These are phyloP conservation scores for Globisporangium paroecandrum DNA, from an alignment of 352 stramenopile species.

Conservation along the genomic window DNA sequence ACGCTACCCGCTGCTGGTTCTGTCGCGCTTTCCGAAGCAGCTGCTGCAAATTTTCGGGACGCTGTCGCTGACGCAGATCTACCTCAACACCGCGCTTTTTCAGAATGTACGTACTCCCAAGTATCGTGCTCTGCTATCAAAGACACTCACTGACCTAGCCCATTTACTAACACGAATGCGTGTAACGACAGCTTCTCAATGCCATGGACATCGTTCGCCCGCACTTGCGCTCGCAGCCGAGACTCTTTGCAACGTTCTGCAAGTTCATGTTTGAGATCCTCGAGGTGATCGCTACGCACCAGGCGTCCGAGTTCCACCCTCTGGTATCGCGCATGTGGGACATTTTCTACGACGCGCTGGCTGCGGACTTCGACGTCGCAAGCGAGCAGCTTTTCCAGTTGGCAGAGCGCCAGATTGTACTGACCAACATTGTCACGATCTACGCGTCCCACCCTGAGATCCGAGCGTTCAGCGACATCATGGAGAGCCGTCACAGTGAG, in stretches of 20 bases:
- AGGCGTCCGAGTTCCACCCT: constrained; percentile 64
- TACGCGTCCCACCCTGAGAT: constrained; percentile 46
- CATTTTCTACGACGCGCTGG: constrained; percentile 48
- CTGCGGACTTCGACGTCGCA: constrained; percentile 30
- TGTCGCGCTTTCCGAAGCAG: constrained; percentile 45
- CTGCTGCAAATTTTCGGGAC: constrained; percentile 51
- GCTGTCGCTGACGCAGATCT: constrained; percentile 66
- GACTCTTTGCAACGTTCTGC: constrained; percentile 32
- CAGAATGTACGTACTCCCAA: constrained; percentile 41
- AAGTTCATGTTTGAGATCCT: constrained; percentile 71
- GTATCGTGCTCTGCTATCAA: not conserved
- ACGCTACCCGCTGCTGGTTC: constrained; percentile 50
- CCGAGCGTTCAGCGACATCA: constrained; percentile 37
- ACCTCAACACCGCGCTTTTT: constrained; percentile 57
- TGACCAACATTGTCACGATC: constrained; percentile 47
- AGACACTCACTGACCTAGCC: not conserved
- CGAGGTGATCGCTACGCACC: constrained; percentile 55
- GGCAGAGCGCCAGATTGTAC: constrained; percentile 26
- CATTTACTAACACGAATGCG: not conserved
- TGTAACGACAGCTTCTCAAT: constrained; percentile 39
- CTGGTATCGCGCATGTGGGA: constrained; percentile 47
- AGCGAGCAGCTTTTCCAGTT: constrained; percentile 38
- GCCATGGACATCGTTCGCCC: constrained; percentile 58
- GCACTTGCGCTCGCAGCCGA: constrained; percentile 30
- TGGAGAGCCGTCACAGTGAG: constrained; percentile 37